Conservation (phyloP, 164 flowering plant genomes). For the Nymphaea colorata region DNA sequence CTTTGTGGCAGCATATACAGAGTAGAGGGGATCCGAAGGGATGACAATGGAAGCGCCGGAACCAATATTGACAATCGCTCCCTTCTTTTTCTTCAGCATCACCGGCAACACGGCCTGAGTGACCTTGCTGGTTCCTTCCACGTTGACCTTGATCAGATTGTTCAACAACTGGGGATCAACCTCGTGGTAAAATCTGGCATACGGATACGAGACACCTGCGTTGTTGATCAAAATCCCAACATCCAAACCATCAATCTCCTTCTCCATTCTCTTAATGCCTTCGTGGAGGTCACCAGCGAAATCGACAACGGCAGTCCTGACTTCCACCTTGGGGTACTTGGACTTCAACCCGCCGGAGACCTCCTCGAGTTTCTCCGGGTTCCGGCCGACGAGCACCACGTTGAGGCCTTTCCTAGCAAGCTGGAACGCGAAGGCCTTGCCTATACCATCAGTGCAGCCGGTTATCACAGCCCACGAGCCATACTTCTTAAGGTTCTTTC, state of each 20-base stretch:
- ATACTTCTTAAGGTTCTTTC: slow-evolving; percentile 66
- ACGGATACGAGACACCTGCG: slow-evolving; percentile 73
- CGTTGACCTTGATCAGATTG: slow-evolving; percentile 59
- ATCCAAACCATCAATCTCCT: slow-evolving; percentile 58
- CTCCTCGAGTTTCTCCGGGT: slow-evolving; percentile 49
- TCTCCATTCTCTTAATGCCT: slow-evolving; percentile 47
- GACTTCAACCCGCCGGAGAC: slow-evolving; percentile 38
- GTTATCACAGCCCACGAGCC: slow-evolving; percentile 96
- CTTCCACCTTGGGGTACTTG: slow-evolving; percentile 32
- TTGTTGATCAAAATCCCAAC: slow-evolving; percentile 75
- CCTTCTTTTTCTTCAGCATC: slow-evolving; percentile 77
- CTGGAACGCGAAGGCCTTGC: slow-evolving; percentile 73
- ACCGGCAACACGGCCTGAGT: slow-evolving; percentile 67
- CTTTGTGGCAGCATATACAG: slow-evolving; percentile 89
- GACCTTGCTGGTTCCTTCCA: slow-evolving; percentile 71
- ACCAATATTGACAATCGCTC: slow-evolving; percentile 89
- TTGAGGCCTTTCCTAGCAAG: slow-evolving; percentile 72
- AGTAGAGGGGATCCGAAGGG: slow-evolving; percentile 80
- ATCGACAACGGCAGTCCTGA: slow-evolving; percentile 66
- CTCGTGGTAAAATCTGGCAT: slow-evolving; percentile 77
- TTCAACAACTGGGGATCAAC: slow-evolving; percentile 53
- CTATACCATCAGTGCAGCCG: slow-evolving; percentile 94
- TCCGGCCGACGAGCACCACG: slow-evolving; percentile 65
- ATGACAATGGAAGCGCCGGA: slow-evolving; percentile 75
- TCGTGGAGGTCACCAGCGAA: slow-evolving; percentile 58